These are phyloP conservation scores for Diversispora epigaea DNA, from an alignment of 192 early-diverging fungal genomes.

Conservation along the genomic window DNA sequence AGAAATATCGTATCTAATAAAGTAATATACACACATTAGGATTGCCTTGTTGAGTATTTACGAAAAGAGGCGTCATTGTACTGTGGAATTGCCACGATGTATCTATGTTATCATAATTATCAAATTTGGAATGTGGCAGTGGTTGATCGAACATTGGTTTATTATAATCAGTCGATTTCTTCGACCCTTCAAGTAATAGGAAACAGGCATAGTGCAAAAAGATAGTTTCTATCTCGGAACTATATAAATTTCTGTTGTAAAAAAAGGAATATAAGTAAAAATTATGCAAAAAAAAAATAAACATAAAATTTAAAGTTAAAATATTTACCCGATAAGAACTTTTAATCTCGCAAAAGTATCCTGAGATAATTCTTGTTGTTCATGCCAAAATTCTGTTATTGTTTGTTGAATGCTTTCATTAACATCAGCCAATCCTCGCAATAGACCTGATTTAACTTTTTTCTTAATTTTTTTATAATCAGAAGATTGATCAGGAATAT, in stretches of 20 bases:
- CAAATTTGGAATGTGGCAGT: conserved; percentile 67
- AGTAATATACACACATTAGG: conserved; percentile 32
- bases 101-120: conserved; percentile 54
- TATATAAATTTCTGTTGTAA: conserved; percentile 54
- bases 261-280: neutral
- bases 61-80: conserved; percentile 66
- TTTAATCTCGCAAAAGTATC: conserved; percentile 40
- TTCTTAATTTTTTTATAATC: conserved; percentile 19
- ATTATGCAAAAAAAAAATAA: neutral
- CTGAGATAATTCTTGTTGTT: conserved; percentile 35
- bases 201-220: conserved; percentile 60
- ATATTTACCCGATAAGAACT: conserved; percentile 41
- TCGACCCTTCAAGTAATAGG: conserved; percentile 60
- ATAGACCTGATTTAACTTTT: conserved; percentile 37
- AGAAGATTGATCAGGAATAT: neutral
- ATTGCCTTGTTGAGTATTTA: conserved; percentile 47
- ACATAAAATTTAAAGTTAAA: neutral
- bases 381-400: conserved; percentile 46
- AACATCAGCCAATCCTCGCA: conserved; percentile 48
- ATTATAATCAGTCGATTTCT: conserved; percentile 59
- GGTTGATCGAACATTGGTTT: conserved; percentile 61
- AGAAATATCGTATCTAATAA: too few species aligned
- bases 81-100: conserved; percentile 53
- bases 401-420: conserved; percentile 41
- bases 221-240: conserved; percentile 59